A percentile compares a stretch with the other conserved stretches of the same genome.
These are phyloP conservation scores for Cladosporium velox DNA, from an alignment of 2,329 filamentous ascomycete species.

Conservation along the genomic window DNA sequence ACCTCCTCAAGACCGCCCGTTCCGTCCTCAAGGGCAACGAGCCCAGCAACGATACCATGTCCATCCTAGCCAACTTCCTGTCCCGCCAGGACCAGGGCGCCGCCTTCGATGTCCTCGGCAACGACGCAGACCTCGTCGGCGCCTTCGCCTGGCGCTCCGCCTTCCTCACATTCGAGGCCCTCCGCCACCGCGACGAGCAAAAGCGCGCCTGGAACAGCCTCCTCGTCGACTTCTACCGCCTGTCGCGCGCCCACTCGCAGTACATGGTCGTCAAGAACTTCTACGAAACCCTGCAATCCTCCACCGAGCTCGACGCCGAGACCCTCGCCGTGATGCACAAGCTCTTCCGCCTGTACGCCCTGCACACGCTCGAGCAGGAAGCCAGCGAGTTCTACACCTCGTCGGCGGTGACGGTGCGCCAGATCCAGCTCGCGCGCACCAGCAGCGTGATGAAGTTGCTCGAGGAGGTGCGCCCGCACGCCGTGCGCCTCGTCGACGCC, in stretches of 20 bases:
- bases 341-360: constrained; percentile 65
- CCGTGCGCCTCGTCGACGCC: constrained; percentile 68
- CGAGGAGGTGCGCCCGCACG: constrained; percentile 72
- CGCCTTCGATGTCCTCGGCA: constrained; percentile 72
- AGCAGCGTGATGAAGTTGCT: constrained; percentile 70
- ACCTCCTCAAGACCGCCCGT: constrained; percentile 74
- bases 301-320: constrained; percentile 57
- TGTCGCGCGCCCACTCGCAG: constrained; percentile 73
- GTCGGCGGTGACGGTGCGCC: constrained; percentile 67
- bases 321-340: constrained; percentile 64
- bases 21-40: constrained; percentile 66
- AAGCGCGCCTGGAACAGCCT: constrained; percentile 78
- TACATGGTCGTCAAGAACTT: constrained; percentile 80
- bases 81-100: constrained; percentile 68
- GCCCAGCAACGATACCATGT: constrained; percentile 67
- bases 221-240: constrained; percentile 75
- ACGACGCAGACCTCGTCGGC: constrained; percentile 68
- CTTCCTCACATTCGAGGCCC: constrained; percentile 73
- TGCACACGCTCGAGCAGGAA: constrained; percentile 68
- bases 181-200: constrained; percentile 72
- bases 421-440: constrained; percentile 69
- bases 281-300: constrained; percentile 66
- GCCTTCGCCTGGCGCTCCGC: constrained; percentile 76
- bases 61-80: constrained; percentile 66
- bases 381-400: constrained; percentile 72